Conservation (phyloP, 1,139 yeast genomes). For the Taphrina confusa region DNA sequence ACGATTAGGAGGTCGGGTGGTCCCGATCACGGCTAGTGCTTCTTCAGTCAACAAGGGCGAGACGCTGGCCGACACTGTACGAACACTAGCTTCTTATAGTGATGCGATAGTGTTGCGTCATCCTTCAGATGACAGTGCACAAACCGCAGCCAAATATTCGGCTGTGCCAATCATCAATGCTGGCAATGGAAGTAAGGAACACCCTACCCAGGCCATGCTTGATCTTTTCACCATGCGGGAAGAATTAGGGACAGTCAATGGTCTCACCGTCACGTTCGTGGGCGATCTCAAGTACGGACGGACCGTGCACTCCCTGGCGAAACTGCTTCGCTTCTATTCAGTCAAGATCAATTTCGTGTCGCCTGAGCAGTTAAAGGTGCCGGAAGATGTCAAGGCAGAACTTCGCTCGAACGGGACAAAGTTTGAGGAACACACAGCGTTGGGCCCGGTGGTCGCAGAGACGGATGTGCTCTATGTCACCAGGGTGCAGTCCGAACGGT, state of each 20-base stretch:
- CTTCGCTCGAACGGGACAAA: constrained; percentile 68
- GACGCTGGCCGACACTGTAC: constrained; percentile 92
- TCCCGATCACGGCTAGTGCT: constrained; percentile 76
- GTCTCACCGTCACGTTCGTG: constrained; percentile 96
- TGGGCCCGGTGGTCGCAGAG: constrained; percentile 78
- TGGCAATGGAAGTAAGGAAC: constrained; percentile 56
- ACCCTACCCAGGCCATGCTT: constrained; percentile 97
- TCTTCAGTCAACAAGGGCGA: constrained; percentile 98
- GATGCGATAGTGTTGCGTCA: constrained; percentile 98
- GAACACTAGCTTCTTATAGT: constrained; percentile 91
- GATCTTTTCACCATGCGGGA: constrained; percentile 98
- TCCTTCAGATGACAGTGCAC: constrained; percentile 88
- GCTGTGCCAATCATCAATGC: constrained; percentile 97
- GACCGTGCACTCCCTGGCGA: constrained; percentile 95
- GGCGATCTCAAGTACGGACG: constrained; percentile 98
- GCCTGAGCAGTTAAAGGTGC: constrained; percentile 84
- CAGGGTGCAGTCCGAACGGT: constrained; percentile 97
- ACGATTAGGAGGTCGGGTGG: constrained; percentile 97
- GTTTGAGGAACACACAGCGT: constrained; percentile 67
- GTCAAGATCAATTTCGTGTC: constrained; percentile 90
- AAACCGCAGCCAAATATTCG: constrained; percentile 91
- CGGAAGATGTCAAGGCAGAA: constrained; percentile 67
- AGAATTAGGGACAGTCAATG: constrained; percentile 97
- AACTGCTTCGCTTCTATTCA: constrained; percentile 85
- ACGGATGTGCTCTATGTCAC: constrained; percentile 98